Percentiles rank a stretch among this genome's conserved stretches.
Conservation (phyloP, 2,329 filamentous ascomycete genomes). For the Coniella vitis region DNA sequence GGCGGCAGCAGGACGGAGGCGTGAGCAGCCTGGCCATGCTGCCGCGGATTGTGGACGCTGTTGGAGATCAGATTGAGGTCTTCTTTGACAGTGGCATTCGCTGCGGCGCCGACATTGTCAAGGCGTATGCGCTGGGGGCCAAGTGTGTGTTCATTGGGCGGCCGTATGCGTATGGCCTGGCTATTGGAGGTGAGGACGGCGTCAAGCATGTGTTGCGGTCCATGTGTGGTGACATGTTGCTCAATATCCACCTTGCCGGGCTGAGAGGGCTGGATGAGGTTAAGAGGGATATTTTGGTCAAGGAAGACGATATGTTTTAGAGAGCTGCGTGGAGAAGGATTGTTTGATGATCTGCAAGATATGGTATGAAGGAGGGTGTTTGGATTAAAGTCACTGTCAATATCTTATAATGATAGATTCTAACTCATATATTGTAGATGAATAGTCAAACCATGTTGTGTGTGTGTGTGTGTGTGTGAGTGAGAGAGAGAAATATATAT, state of each 20-base stretch:
- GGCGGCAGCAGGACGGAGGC: conserved; percentile 24
- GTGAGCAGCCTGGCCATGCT: conserved; percentile 12
- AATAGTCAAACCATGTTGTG: too few relatives aligned
- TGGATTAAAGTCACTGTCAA: not conserved
- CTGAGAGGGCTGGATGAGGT: conserved; percentile 8
- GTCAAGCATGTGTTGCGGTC: conserved; percentile 11
- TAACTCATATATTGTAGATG: too few relatives aligned
- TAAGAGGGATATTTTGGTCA: conserved; percentile 8
- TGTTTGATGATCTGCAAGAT: too few relatives aligned
- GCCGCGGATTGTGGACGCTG: conserved; percentile 32
- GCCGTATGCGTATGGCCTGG: conserved; percentile 12
- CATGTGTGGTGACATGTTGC: conserved; percentile 11
- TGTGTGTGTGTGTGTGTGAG: too few relatives aligned
- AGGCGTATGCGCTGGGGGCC: conserved; percentile 58
- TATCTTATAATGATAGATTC: too few relatives aligned
- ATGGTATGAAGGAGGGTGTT: too few relatives aligned
- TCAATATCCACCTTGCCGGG: conserved; percentile 13
- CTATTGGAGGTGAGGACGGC: conserved; percentile 13
- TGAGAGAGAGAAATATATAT: too few relatives aligned
- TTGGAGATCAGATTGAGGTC: conserved; percentile 55
- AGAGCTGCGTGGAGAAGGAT: too few relatives aligned
- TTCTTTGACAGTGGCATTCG: conserved; percentile 59
- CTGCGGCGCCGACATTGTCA: conserved; percentile 61
- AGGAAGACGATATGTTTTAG: conserved; percentile 6
- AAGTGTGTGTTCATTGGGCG: conserved; percentile 57